Evolutionary conservation across 495 filamentous ascomycete genomes (phyloP).

Genomic region (Pyrenula aspistea): DNA sequence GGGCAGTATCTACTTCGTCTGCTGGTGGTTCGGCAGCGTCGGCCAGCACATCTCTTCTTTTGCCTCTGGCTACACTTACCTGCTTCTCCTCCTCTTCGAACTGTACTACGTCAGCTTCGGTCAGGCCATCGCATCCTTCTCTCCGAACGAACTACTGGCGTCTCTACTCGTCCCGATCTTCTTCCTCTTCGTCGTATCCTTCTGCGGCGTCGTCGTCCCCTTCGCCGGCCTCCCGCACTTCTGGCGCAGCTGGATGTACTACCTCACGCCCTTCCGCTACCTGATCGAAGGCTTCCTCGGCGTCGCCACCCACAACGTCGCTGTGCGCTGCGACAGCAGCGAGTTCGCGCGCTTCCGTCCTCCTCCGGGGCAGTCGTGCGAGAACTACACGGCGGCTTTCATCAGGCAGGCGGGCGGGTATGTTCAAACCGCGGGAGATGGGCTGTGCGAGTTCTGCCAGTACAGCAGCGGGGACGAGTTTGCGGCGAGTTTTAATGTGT

Average conservation of each 20-base stretch:
- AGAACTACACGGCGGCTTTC: conserved; percentile 35
- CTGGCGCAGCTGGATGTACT: conserved; percentile 61
- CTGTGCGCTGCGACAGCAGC: conserved; percentile 37
- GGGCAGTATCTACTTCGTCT: conserved; percentile 41
- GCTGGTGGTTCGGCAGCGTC: conserved; percentile 49
- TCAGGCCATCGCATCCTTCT: conserved; percentile 62
- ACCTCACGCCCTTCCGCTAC: conserved; percentile 51
- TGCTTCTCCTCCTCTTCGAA: conserved; percentile 56
- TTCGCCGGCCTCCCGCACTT: conserved; percentile 41
- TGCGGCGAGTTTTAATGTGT: conserved; percentile 32
- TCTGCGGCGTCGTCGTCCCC: conserved; percentile 53
- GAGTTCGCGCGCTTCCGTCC: conserved; percentile 47
- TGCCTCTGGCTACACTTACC: conserved; percentile 41
- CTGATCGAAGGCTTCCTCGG: conserved; percentile 45
- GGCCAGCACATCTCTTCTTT: conserved; percentile 32
- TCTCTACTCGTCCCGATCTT: conserved; percentile 55
- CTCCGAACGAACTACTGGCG: conserved; percentile 61
- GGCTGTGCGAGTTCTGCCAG: conserved; percentile 50
- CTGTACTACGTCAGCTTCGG: conserved; percentile 63
- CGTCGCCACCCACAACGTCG: conserved; percentile 38
- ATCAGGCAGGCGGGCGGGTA: conserved; percentile 35
- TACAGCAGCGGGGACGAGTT: conserved; percentile 45
- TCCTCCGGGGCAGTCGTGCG: conserved; percentile 37
- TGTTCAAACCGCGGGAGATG: conserved; percentile 28
- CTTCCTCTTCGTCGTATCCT: conserved; percentile 51